Conservation (phyloP, 257 asterid species). For the Coffea canephora region DNA sequence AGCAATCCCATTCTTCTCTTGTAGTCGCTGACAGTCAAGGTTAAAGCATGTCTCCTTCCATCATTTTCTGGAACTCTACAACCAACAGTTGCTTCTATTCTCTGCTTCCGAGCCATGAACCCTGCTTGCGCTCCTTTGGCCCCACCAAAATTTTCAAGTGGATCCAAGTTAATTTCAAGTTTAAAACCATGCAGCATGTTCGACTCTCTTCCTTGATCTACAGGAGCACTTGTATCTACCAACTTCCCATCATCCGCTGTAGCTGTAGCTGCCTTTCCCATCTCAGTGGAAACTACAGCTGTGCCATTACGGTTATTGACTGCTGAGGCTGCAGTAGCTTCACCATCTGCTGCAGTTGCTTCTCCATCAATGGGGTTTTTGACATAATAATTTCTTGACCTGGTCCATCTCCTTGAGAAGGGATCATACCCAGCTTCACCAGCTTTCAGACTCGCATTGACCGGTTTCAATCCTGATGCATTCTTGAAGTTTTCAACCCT, state of each 20-base stretch:
- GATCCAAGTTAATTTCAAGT: constrained; percentile 66
- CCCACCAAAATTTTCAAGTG: constrained; percentile 79
- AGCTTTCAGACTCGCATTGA: constrained; percentile 53
- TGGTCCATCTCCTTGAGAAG: constrained; percentile 95
- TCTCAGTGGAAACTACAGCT: constrained; percentile 27
- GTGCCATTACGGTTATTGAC: constrained; percentile 29
- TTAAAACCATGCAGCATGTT: constrained; percentile 64
- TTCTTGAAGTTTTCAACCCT: constrained; percentile 85
- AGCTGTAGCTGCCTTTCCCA: constrained; percentile 60
- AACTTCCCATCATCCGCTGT: constrained; percentile 89
- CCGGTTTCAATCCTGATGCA: constrained; percentile 72
- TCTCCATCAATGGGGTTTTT: constrained; percentile 41
- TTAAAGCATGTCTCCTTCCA: constrained; percentile 81
- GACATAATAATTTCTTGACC: constrained; percentile 78
- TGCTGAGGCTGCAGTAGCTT: constrained; percentile 32
- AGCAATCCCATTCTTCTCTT: constrained; percentile 92
- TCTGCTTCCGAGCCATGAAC: constrained; percentile 84
- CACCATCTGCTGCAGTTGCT: constrained; percentile 31
- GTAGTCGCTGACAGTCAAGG: constrained; percentile 88
- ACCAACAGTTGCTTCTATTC: constrained; percentile 78
- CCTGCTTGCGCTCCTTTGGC: constrained; percentile 87
- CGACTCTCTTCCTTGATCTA: constrained; percentile 74
- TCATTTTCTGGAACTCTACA: constrained; percentile 78
- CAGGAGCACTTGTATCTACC: constrained; percentile 86
- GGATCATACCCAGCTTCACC: constrained; percentile 97